Evolutionary conservation across 768 basidiomycete genomes (phyloP).

Genomic region (Mycena latifolia): DNA sequence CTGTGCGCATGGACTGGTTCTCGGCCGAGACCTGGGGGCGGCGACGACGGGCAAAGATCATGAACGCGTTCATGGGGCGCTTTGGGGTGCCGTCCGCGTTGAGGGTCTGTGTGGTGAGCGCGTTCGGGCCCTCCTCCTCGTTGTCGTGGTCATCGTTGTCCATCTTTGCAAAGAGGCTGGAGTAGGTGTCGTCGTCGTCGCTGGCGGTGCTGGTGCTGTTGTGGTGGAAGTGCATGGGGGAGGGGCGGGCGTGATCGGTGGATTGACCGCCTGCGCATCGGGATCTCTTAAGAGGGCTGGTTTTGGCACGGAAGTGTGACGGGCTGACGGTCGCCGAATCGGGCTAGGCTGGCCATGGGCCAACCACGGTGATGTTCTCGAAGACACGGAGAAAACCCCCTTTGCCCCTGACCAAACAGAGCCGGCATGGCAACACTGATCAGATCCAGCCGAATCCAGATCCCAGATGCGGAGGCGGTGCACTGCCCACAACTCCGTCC

Average conservation of each 20-base stretch:
- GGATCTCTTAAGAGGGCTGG: not conserved
- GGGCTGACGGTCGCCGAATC: not conserved
- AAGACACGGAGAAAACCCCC: constrained; percentile 11
- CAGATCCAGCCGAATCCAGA: constrained; percentile 19
- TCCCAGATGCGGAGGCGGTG: constrained; percentile 19
- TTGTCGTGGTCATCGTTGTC: too few relatives aligned
- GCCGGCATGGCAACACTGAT: constrained; percentile 6
- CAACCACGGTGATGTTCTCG: not conserved
- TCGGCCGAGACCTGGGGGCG: constrained; percentile 89
- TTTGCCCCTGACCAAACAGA: constrained; percentile 8
- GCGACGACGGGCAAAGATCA: constrained; percentile 89
- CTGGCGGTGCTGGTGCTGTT: not conserved
- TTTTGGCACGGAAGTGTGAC: constrained; percentile 18
- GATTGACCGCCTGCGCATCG: too few relatives aligned
- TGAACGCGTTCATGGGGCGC: constrained; percentile 94
- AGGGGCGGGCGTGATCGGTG: not conserved
- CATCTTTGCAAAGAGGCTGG: not conserved
- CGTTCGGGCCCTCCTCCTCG: not conserved
- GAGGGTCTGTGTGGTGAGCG: constrained; percentile 80
- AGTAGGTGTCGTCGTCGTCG: constrained; percentile 8
- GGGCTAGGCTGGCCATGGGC: too few relatives aligned
- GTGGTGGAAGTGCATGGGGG: constrained; percentile 1
- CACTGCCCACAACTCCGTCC: not conserved
- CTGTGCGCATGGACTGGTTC: constrained; percentile 91
- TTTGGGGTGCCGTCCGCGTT: constrained; percentile 92